A percentile compares a stretch with the other conserved stretches of the same genome.
phyloP scores from a whole-genome alignment of 371 early-diverging fungal genomes.

The Haplosporangium sp. region DNA sequence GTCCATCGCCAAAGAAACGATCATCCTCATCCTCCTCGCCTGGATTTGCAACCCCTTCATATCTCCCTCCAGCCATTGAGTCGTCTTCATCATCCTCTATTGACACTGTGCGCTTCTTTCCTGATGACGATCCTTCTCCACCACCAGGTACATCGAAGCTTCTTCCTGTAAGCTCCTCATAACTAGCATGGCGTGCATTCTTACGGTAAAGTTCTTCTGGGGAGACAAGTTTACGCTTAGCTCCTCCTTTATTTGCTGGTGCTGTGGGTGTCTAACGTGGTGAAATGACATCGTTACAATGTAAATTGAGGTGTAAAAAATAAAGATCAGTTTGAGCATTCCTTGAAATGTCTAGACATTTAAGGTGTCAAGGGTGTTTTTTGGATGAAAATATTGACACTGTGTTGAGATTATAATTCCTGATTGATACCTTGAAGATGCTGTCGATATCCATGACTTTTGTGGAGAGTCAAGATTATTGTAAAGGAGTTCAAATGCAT shows the following conservation, averaged over 20 bases:
- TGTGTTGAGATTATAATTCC: not conserved
- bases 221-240: slow-evolving; percentile 39
- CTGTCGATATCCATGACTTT: slow-evolving; percentile 74
- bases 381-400: not conserved
- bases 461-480: not conserved
- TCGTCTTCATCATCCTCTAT: slow-evolving; percentile 63
- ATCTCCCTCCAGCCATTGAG: slow-evolving; percentile 10
- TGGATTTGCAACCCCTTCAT: slow-evolving; percentile 36
- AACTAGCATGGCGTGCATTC: slow-evolving; percentile 45
- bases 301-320: not conserved
- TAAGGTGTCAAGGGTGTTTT: not conserved
- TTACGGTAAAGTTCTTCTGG: slow-evolving; percentile 52
- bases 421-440: slow-evolving; percentile 73
- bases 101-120: slow-evolving; percentile 49
- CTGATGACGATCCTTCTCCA: slow-evolving; percentile 23
- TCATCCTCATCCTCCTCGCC: slow-evolving; percentile 77
- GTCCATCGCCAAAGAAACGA: slow-evolving; percentile 89
- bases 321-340: not conserved
- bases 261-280: slow-evolving; percentile 37
- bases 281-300: not conserved
- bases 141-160: slow-evolving; percentile 32
- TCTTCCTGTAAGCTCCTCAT: slow-evolving; percentile 55
- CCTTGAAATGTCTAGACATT: not conserved
- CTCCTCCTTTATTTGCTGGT: slow-evolving; percentile 36
- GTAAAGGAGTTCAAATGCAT: not conserved